Conservation (phyloP, 352 stramenopile species). For the Phytophthora melonis region DNA sequence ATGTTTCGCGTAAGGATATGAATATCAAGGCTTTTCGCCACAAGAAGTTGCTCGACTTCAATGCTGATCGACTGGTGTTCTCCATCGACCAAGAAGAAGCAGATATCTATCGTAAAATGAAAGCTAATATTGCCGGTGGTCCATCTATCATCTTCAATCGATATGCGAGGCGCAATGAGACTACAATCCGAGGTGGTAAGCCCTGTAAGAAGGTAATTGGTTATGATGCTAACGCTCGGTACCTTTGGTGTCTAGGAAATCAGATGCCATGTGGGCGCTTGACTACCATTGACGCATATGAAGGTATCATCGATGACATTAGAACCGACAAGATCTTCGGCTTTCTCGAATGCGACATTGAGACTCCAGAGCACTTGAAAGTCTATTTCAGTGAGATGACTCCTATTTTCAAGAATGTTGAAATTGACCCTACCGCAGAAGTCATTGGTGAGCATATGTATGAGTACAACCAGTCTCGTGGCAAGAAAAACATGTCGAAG, state of each 20-base stretch:
- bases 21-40: background rate
- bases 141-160: slow-evolving; percentile 10
- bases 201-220: slow-evolving; percentile 38
- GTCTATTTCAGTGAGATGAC: too few species aligned
- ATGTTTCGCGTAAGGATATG: slow-evolving; percentile 14
- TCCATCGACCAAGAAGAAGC: background rate
- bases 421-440: too few species aligned
- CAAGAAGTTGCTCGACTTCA: slow-evolving; percentile 21
- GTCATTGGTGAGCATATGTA: too few species aligned
- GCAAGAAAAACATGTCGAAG: too few species aligned
- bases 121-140: slow-evolving; percentile 2
- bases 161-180: slow-evolving; percentile 18
- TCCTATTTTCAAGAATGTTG: too few species aligned
- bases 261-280: too few species aligned
- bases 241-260: slow-evolving; percentile 39
- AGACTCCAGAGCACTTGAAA: too few species aligned
- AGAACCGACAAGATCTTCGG: too few species aligned
- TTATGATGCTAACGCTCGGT: slow-evolving; percentile 42
- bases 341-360: too few species aligned
- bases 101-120: slow-evolving; percentile 6
- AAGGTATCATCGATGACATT: too few species aligned
- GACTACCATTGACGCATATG: too few species aligned
- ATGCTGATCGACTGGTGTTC: background rate
- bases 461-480: too few species aligned
- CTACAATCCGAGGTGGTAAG: slow-evolving; percentile 32